Evolutionary conservation across 176 grass and related monocot species (phyloP).

Genomic region (Thalia dealbata): DNA sequence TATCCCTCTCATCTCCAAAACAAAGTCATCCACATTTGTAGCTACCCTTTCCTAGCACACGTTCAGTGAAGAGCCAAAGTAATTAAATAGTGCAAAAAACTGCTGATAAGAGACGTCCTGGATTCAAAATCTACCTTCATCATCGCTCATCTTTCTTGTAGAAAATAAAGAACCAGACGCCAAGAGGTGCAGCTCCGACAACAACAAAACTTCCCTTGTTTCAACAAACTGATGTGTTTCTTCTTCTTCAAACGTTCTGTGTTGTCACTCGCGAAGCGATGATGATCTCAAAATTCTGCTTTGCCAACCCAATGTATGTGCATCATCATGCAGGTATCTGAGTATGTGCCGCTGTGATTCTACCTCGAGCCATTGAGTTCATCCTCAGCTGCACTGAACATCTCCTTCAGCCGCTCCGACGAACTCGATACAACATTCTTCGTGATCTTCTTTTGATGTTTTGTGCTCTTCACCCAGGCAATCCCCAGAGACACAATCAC

Average conservation of each 20-base stretch:
- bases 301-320: background rate
- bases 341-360: background rate
- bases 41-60: background rate
- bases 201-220: background rate
- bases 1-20: background rate
- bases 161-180: background rate
- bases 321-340: background rate
- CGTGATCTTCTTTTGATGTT: constrained; percentile 71
- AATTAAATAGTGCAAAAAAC: too few relatives aligned
- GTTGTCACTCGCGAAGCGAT: background rate
- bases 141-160: too few relatives aligned
- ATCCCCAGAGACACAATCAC: constrained; percentile 70
- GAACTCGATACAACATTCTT: constrained; percentile 79
- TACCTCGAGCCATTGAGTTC: constrained; percentile 20
- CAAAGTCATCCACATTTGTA: background rate
- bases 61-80: too few relatives aligned
- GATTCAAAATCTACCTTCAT: too few relatives aligned
- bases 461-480: constrained; percentile 72
- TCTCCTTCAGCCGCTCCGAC: constrained; percentile 56
- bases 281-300: background rate
- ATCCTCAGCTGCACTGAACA: constrained; percentile 50
- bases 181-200: background rate
- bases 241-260: too few relatives aligned
- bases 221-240: background rate
- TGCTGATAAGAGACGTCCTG: too few relatives aligned